phyloP scores from a whole-genome alignment of 2,329 filamentous ascomycete species.

The Pseudogymnoascus pannorum region DNA sequence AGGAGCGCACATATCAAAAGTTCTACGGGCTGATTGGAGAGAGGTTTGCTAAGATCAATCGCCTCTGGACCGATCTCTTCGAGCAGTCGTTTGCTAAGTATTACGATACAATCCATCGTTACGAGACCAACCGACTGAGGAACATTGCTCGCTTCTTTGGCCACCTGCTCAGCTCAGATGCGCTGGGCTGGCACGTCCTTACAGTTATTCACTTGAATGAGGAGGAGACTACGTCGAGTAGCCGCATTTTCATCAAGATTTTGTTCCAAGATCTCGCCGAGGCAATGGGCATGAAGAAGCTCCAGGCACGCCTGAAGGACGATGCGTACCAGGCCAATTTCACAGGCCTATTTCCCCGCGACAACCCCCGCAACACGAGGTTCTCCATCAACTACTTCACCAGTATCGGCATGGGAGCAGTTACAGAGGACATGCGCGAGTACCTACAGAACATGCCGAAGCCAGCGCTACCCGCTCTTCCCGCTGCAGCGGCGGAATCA shows the following conservation, averaged over 20 bases:
- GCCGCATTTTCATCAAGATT: slow-evolving; percentile 97
- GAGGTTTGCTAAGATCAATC: slow-evolving; percentile 90
- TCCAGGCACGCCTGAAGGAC: slow-evolving; percentile 70
- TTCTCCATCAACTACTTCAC: slow-evolving; percentile 99
- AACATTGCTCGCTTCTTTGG: slow-evolving; percentile 96
- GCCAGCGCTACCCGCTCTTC: slow-evolving; percentile 64
- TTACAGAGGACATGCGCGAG: slow-evolving; percentile 94
- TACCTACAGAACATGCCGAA: slow-evolving; percentile 85
- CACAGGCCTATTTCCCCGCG: slow-evolving; percentile 79
- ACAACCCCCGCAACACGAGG: slow-evolving; percentile 81
- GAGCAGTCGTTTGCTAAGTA: slow-evolving; percentile 86
- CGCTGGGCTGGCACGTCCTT: slow-evolving; percentile 86
- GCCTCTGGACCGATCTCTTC: slow-evolving; percentile 89
- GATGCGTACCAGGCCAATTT: slow-evolving; percentile 71
- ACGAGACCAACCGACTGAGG: slow-evolving; percentile 88
- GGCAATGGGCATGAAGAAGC: slow-evolving; percentile 72
- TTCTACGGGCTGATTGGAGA: slow-evolving; percentile 95
- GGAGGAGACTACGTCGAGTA: slow-evolving; percentile 92
- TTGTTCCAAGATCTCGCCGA: slow-evolving; percentile 88
- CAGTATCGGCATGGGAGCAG: slow-evolving; percentile 87
- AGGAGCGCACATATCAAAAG: slow-evolving; percentile 95
- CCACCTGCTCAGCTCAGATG: slow-evolving; percentile 79
- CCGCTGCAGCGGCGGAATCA: slow-evolving; percentile 47
- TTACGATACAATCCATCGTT: slow-evolving; percentile 95
- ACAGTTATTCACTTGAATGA: slow-evolving; percentile 84